These are phyloP conservation scores for Ceriops decandra DNA, from an alignment of 345 rosid species.

Conservation along the genomic window DNA sequence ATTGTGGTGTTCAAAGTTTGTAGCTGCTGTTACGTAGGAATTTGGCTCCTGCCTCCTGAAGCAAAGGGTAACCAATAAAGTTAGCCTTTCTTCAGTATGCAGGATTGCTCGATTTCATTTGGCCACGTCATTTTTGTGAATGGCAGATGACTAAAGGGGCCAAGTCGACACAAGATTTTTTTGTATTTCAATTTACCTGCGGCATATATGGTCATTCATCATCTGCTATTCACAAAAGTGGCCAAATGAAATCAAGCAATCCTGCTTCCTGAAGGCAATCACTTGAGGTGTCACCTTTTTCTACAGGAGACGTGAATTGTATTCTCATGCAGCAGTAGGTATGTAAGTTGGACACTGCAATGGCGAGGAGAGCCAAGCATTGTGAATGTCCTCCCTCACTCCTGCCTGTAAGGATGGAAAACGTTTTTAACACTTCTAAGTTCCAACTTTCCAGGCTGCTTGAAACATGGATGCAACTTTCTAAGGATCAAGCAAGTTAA, in stretches of 20 bases:
- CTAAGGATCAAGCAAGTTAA: neutral
- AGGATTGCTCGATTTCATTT: constrained; percentile 12
- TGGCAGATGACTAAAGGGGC: constrained; percentile 9
- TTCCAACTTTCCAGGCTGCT: neutral
- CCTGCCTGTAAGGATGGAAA: constrained; percentile 41
- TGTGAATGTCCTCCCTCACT: constrained; percentile 41
- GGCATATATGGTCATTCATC: constrained; percentile 4
- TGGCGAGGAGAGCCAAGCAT: neutral
- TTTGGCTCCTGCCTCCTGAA: constrained; percentile 15
- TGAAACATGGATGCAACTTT: neutral
- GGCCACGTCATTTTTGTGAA: constrained; percentile 29
- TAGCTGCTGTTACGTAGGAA: constrained; percentile 23
- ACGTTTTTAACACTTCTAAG: constrained; percentile 4
- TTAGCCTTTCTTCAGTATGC: neutral
- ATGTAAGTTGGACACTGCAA: constrained; percentile 36
- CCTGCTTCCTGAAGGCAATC: neutral
- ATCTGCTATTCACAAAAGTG: constrained; percentile 29
- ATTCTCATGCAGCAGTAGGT: constrained; percentile 20
- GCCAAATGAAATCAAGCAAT: constrained; percentile 16
- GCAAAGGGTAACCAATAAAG: constrained; percentile 16
- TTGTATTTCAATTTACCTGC: constrained; percentile 7
- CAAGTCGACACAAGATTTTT: neutral
- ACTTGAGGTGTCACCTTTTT: constrained; percentile 15
- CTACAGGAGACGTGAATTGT: constrained; percentile 15
- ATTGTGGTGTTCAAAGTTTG: constrained; percentile 33